Evolutionary conservation across 2,329 filamentous ascomycete genomes (phyloP).

Genomic region (Cladosporium sp.): DNA sequence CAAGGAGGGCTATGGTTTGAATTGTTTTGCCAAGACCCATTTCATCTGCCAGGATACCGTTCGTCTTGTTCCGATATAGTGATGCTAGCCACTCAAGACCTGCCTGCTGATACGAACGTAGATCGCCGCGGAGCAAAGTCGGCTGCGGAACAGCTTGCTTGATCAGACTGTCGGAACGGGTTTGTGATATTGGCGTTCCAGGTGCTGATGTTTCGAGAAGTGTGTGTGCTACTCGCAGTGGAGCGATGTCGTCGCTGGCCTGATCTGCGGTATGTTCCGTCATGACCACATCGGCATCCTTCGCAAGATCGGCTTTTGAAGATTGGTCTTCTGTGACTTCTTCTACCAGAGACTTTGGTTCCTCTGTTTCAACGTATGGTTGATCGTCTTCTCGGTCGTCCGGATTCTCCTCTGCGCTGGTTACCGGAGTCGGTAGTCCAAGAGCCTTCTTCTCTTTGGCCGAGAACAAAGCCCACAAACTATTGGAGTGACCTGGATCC

Average conservation of each 20-base stretch:
- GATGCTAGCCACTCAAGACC: slow-evolving; percentile 97
- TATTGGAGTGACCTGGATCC: slow-evolving; percentile 37
- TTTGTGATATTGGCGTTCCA: slow-evolving; percentile 15
- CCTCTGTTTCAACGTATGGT: not conserved
- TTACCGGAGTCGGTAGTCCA: slow-evolving; percentile 33
- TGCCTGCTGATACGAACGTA: slow-evolving; percentile 94
- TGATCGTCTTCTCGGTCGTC: slow-evolving; percentile 11
- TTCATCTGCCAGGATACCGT: slow-evolving; percentile 94
- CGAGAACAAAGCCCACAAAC: slow-evolving; percentile 8
- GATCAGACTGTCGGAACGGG: slow-evolving; percentile 14
- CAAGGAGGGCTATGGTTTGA: slow-evolving; percentile 90
- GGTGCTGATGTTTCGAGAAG: slow-evolving; percentile 1
- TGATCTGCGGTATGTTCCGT: slow-evolving; percentile 23
- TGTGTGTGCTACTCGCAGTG: not conserved
- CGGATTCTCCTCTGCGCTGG: slow-evolving; percentile 31
- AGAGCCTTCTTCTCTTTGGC: slow-evolving; percentile 17
- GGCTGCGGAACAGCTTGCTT: slow-evolving; percentile 55
- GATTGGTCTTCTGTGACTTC: not conserved
- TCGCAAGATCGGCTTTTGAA: not conserved
- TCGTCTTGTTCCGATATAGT: slow-evolving; percentile 87
- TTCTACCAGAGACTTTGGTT: not conserved
- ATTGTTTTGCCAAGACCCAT: slow-evolving; percentile 99
- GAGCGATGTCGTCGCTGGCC: slow-evolving; percentile 26
- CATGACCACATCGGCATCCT: not conserved
- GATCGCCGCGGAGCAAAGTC: slow-evolving; percentile 73